These are phyloP conservation scores for Cutaneotrichosporon dermatis DNA, from an alignment of 1,284 basidiomycete genomes.

Conservation along the genomic window DNA sequence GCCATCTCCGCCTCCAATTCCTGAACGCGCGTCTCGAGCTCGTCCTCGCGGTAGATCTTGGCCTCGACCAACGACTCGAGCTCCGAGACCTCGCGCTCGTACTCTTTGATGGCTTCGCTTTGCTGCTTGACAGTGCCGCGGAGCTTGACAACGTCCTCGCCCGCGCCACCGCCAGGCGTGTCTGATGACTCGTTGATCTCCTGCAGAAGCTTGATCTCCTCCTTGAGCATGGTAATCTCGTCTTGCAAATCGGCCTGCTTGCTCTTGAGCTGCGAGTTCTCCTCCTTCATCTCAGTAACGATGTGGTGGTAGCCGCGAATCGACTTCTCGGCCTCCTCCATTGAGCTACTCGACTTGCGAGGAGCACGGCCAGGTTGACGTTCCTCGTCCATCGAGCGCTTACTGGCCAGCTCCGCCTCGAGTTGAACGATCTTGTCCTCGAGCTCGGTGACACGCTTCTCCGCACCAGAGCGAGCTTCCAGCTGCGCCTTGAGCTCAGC, in stretches of 20 bases:
- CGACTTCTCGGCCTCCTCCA: conserved; percentile 39
- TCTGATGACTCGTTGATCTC: conserved; percentile 22
- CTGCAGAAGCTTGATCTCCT: conserved; percentile 40
- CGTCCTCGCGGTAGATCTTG: conserved; percentile 93
- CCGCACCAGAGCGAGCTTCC: conserved; percentile 13
- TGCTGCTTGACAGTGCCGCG: conserved; percentile 24
- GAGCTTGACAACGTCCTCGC: conserved; percentile 33
- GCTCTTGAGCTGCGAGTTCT: conserved; percentile 63
- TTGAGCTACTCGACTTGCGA: conserved; percentile 21
- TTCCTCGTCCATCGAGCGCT: conserved; percentile 6
- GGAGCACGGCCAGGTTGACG: conserved; percentile 4
- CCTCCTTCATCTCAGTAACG: conserved; percentile 78
- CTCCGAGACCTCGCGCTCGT: conserved; percentile 85
- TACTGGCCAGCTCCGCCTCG: conserved; percentile 27
- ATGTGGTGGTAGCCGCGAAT: conserved; percentile 58
- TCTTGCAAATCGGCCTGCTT: conserved; percentile 66
- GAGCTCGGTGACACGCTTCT: conserved; percentile 16
- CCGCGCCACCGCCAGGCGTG: neutral
- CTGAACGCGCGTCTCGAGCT: conserved; percentile 79
- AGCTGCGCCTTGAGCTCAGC: conserved; percentile 23
- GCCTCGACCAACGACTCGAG: conserved; percentile 82
- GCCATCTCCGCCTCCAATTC: conserved; percentile 55
- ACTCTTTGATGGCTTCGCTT: conserved; percentile 49
- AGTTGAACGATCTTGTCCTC: conserved; percentile 29
- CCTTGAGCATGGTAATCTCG: conserved; percentile 65